Evolutionary conservation across 1,284 basidiomycete genomes (phyloP).

Genomic region (Ustilago bromivora): DNA sequence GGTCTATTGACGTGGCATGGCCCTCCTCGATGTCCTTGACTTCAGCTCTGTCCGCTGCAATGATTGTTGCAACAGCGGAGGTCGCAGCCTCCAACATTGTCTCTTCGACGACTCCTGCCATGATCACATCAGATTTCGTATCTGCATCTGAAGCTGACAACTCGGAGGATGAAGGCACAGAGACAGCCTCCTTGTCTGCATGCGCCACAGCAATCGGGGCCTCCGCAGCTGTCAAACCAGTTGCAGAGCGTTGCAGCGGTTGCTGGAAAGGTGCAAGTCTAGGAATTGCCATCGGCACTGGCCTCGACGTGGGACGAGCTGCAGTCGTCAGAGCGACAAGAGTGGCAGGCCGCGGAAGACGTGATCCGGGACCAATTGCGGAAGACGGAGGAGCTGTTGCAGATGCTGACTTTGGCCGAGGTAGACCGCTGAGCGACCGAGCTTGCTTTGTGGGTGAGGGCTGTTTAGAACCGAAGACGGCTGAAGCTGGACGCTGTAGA

Average conservation of each 20-base stretch:
- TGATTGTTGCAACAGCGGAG: not conserved
- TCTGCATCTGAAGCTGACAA: not conserved
- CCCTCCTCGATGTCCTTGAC: not conserved
- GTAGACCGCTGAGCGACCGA: slow-evolving; percentile 31
- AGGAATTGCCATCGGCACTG: slow-evolving; percentile 41
- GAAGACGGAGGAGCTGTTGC: not conserved
- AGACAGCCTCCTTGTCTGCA: not conserved
- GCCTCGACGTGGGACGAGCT: slow-evolving; percentile 18
- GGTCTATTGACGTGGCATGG: not conserved
- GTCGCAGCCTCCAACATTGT: not conserved
- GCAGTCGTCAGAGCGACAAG: slow-evolving; percentile 3
- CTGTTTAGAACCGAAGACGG: slow-evolving; percentile 16
- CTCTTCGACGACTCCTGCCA: not conserved
- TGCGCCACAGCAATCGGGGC: not conserved
- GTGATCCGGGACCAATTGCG: slow-evolving; percentile 25
- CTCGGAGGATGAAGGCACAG: slow-evolving; percentile 4
- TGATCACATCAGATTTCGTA: not conserved
- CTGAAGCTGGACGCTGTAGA: slow-evolving; percentile 29
- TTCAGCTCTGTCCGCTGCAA: not conserved
- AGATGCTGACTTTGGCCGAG: slow-evolving; percentile 22
- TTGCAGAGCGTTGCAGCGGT: not conserved
- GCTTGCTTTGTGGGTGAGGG: slow-evolving; percentile 34
- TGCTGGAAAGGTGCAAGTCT: slow-evolving; percentile 35
- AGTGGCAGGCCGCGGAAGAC: slow-evolving; percentile 40
- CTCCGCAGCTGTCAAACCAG: not conserved